Evolutionary conservation across 2,329 filamentous ascomycete genomes (phyloP).

Genomic region (Ophiobolus disseminans): DNA sequence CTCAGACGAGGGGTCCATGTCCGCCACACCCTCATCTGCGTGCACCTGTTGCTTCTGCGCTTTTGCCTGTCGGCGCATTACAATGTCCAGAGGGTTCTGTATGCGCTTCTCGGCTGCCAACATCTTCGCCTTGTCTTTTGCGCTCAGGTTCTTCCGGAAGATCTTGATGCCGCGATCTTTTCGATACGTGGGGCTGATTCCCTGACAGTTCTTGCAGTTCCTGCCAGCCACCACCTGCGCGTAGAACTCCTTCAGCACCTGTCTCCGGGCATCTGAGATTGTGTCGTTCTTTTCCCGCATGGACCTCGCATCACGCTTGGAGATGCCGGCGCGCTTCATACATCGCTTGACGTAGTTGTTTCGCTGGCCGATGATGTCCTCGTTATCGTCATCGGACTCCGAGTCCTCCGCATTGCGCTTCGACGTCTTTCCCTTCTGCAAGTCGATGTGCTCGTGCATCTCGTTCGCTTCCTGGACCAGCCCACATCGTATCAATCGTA

Average conservation of each 20-base stretch:
- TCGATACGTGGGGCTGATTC: slow-evolving; percentile 72
- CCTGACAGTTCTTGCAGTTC: slow-evolving; percentile 69
- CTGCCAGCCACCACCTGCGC: slow-evolving; percentile 72
- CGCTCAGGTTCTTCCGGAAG: slow-evolving; percentile 79
- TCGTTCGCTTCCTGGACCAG: slow-evolving; percentile 72
- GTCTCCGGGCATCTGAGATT: slow-evolving; percentile 75
- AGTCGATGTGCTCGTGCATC: slow-evolving; percentile 54
- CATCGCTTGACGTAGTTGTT: slow-evolving; percentile 75
- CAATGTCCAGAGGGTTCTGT: slow-evolving; percentile 72
- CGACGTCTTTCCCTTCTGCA: slow-evolving; percentile 47
- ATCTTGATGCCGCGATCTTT: slow-evolving; percentile 94
- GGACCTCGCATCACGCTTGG: slow-evolving; percentile 54
- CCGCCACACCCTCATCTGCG: slow-evolving; percentile 74
- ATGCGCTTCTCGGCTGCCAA: slow-evolving; percentile 70
- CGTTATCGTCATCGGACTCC: slow-evolving; percentile 66
- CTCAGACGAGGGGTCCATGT: slow-evolving; percentile 59
- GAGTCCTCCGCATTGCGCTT: slow-evolving; percentile 59
- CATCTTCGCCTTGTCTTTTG: slow-evolving; percentile 81
- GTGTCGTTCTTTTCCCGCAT: slow-evolving; percentile 79
- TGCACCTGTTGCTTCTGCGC: slow-evolving; percentile 55
- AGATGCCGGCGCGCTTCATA: slow-evolving; percentile 66
- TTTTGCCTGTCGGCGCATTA: slow-evolving; percentile 57
- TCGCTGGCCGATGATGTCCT: slow-evolving; percentile 63
- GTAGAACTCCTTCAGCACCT: slow-evolving; percentile 82
- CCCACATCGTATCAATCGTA: slow-evolving; percentile 85